Percentiles rank a stretch among this genome's conserved stretches.
These are phyloP conservation scores for Fusarium humuli DNA, from an alignment of 2,329 filamentous ascomycete species.

Conservation along the genomic window DNA sequence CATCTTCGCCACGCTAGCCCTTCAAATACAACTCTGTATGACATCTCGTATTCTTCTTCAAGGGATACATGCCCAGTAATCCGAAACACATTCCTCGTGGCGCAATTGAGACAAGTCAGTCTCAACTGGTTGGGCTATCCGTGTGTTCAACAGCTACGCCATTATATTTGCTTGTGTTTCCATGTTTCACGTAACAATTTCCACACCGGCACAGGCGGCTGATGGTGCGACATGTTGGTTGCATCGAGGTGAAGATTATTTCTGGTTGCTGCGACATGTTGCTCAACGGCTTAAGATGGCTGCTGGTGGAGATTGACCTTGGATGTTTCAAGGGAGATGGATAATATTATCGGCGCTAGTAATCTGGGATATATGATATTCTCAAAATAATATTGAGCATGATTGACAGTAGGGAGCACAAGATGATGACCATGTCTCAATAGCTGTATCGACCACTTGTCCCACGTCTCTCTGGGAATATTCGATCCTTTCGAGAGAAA, in stretches of 20 bases:
- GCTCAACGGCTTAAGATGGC: background rate
- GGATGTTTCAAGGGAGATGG: background rate
- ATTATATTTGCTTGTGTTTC: background rate
- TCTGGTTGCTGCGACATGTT: background rate
- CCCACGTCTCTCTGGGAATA: background rate
- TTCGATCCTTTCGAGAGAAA: fast-evolving
- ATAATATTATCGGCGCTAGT: background rate
- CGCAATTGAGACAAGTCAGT: background rate
- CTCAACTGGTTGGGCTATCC: background rate
- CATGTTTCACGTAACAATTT: background rate
- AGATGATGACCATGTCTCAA: background rate
- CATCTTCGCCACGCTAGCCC: background rate
- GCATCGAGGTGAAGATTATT: background rate
- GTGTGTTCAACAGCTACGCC: background rate
- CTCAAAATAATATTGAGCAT: background rate
- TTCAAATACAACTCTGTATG: background rate
- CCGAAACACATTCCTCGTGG: background rate
- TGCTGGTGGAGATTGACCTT: background rate
- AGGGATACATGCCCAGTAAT: background rate
- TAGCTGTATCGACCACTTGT: background rate
- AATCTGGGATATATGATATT: background rate
- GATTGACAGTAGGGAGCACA: background rate
- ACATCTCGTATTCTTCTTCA: background rate
- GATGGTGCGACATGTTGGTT: background rate
- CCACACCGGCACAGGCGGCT: background rate